phyloP scores from a whole-genome alignment of 1,284 basidiomycete genomes.

The Rhodotorula glutinis region DNA sequence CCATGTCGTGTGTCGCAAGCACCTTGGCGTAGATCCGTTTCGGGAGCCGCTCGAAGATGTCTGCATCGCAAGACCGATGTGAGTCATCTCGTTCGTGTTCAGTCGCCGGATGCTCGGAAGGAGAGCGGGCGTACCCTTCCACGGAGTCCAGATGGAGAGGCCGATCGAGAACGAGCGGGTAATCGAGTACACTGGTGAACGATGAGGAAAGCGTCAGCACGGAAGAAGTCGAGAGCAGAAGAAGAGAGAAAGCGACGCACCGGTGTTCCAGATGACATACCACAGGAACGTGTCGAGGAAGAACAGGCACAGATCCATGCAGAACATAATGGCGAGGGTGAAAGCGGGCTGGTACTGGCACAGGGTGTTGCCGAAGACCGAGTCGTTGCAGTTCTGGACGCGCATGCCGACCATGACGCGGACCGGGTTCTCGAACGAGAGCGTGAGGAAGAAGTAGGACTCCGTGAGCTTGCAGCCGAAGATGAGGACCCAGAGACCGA shows the following conservation, averaged over 20 bases:
- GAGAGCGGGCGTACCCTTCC: conserved; percentile 57
- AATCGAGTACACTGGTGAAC: conserved; percentile 68
- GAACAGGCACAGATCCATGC: conserved; percentile 91
- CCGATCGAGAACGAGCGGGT: conserved; percentile 84
- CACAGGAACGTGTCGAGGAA: conserved; percentile 97
- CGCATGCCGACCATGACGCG: conserved; percentile 89
- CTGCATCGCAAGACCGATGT: conserved; percentile 44
- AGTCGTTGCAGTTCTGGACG: conserved; percentile 79
- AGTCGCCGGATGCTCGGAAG: too few species aligned
- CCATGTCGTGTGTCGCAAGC: conserved; percentile 85
- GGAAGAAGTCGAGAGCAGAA: neutral
- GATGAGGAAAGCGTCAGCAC: conserved; percentile 1
- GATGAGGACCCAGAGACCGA: conserved; percentile 78
- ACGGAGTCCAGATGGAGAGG: conserved; percentile 93
- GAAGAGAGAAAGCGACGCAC: conserved; percentile 71
- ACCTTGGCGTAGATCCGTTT: conserved; percentile 94
- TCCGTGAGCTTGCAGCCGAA: conserved; percentile 92
- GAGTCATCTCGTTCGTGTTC: neutral
- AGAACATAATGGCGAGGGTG: conserved; percentile 89
- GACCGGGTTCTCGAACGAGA: conserved; percentile 87
- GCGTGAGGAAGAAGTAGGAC: conserved; percentile 91
- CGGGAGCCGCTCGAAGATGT: conserved; percentile 85
- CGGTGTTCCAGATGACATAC: conserved; percentile 92
- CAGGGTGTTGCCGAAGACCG: conserved; percentile 71
- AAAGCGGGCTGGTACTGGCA: conserved; percentile 88